Conservation (phyloP, 352 stramenopile species). For the Pilasporangium apinafurcum region DNA sequence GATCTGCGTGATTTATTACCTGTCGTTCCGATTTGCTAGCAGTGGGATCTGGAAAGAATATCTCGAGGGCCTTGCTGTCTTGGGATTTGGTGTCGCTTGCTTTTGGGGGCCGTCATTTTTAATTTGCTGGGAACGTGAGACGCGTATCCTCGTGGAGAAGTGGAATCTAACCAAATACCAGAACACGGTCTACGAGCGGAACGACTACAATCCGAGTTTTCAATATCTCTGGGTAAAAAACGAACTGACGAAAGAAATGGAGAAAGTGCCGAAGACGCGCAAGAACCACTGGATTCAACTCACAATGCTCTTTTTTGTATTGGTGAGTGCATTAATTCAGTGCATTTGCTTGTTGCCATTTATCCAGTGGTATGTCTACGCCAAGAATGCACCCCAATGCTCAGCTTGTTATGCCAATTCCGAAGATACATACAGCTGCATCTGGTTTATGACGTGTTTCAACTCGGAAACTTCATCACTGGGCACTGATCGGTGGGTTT, state of each 20-base stretch:
- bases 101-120: constrained; percentile 83
- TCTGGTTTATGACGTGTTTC: constrained; percentile 85
- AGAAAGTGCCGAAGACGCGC: constrained; percentile 78
- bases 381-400: constrained; percentile 78
- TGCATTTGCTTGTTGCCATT: constrained; percentile 81
- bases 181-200: constrained; percentile 85
- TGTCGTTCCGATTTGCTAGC: constrained; percentile 59
- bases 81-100: constrained; percentile 67
- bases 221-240: constrained; percentile 86
- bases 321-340: constrained; percentile 68
- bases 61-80: constrained; percentile 52
- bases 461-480: constrained; percentile 58
- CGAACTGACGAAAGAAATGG: constrained; percentile 83
- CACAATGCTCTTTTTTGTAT: constrained; percentile 83
- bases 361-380: constrained; percentile 88
- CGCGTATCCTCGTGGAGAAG: constrained; percentile 82
- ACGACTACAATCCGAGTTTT: constrained; percentile 82
- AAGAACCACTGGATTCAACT: constrained; percentile 83
- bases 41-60: constrained; percentile 65
- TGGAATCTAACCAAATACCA: constrained; percentile 88
- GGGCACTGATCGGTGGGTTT: constrained; percentile 84
- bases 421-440: constrained; percentile 44
- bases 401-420: constrained; percentile 35
- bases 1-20: constrained; percentile 67
- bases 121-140: constrained; percentile 83